These are phyloP conservation scores for Zygosaccharomyces sapae DNA, from an alignment of 1,139 yeast genomes.

Conservation along the genomic window DNA sequence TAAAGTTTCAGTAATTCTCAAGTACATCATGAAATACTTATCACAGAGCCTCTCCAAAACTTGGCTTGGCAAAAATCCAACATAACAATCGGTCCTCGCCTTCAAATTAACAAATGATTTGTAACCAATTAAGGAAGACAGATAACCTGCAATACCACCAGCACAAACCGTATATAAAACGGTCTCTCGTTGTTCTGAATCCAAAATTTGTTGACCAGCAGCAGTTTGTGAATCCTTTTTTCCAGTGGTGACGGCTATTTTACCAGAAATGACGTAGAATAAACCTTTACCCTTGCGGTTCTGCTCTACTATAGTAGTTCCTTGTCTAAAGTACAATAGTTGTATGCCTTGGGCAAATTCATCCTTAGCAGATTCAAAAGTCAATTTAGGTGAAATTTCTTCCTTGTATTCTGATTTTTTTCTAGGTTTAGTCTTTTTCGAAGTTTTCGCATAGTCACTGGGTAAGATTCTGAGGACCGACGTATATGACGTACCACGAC, in stretches of 20 bases:
- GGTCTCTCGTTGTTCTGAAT: constrained; percentile 35
- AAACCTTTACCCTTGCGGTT: constrained; percentile 69
- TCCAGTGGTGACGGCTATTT: constrained; percentile 54
- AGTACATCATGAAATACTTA: constrained; percentile 66
- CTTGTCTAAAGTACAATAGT: constrained; percentile 52
- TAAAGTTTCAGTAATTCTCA: constrained; percentile 72
- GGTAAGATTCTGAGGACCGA: constrained; percentile 29
- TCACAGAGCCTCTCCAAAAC: constrained; percentile 67
- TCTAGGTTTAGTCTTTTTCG: constrained; percentile 20
- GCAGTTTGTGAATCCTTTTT: constrained; percentile 20
- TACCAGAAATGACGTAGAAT: constrained; percentile 74
- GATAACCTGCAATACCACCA: constrained; percentile 87
- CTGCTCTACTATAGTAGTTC: constrained; percentile 56
- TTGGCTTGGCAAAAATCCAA: constrained; percentile 66
- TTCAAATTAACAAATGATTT: constrained; percentile 69
- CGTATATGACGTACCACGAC: constrained; percentile 20
- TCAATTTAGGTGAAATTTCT: constrained; percentile 31
- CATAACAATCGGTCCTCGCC: constrained; percentile 56
- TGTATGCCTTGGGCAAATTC: constrained; percentile 65
- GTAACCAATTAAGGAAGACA: constrained; percentile 76
- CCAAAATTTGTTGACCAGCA: constrained; percentile 10
- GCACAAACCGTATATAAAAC: constrained; percentile 56
- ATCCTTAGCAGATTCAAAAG: constrained; percentile 51
- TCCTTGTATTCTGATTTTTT: constrained; percentile 22
- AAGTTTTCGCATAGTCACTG: constrained; percentile 24